Evolutionary conservation across 108 stramenopile species (phyloP).

Genomic region (Skeletonema potamos): DNA sequence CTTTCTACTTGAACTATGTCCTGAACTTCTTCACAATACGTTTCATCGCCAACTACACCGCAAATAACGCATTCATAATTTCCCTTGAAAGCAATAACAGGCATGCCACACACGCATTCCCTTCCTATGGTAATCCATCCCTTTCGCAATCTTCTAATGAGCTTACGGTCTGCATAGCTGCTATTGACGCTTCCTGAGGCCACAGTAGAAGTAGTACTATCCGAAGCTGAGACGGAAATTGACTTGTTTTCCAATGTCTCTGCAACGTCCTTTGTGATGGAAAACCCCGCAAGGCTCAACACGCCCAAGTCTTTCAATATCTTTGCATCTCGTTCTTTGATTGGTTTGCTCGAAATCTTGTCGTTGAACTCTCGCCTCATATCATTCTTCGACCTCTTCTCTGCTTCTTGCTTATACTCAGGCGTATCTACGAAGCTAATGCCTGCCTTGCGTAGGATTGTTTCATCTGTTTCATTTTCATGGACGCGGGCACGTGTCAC

Average conservation of each 20-base stretch:
- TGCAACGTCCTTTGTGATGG: background rate
- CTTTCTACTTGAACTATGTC: background rate
- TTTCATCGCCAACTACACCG: constrained; percentile 1
- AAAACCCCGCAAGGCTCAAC: background rate
- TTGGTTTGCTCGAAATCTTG: background rate
- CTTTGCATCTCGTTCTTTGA: constrained; percentile 1
- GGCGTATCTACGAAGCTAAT: background rate
- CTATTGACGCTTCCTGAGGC: background rate
- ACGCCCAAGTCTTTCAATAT: background rate
- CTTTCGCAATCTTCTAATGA: background rate
- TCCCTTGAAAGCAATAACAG: background rate
- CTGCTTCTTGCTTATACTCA: background rate
- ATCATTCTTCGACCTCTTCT: background rate
- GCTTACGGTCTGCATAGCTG: constrained; percentile 1
- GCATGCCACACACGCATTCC: constrained; percentile 8
- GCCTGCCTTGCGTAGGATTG: background rate
- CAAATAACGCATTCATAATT: constrained; percentile 6
- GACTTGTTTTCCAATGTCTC: background rate
- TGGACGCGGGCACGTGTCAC: background rate
- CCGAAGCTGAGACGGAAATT: background rate
- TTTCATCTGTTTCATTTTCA: background rate
- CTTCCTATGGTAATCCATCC: background rate
- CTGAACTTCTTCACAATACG: background rate
- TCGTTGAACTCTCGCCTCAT: background rate
- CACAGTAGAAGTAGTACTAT: background rate